A percentile compares a stretch with the other conserved stretches of the same genome.
Conservation (phyloP, 2,329 filamentous ascomycete species). For the Immersiporthe knoxdaviesiana region DNA sequence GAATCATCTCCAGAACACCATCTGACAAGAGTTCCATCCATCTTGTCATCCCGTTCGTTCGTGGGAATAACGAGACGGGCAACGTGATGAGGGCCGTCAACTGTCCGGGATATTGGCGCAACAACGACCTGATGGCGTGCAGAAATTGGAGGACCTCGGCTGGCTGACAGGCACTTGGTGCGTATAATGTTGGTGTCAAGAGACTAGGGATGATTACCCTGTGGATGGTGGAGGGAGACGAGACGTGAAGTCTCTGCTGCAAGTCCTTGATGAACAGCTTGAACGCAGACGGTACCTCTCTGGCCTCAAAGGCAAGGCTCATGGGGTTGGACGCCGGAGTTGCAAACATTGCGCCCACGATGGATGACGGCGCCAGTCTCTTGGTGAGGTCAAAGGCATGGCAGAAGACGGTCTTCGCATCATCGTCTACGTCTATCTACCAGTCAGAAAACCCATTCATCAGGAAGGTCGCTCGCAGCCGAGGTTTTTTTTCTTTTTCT, state of each 20-base stretch:
- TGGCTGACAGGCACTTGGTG: conserved; percentile 69
- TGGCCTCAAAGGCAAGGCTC: conserved; percentile 31
- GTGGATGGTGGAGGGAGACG: conserved; percentile 67
- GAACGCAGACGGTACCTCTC: conserved; percentile 56
- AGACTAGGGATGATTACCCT: conserved; percentile 83
- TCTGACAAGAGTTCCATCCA: conserved; percentile 88
- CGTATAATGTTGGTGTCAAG: conserved; percentile 84
- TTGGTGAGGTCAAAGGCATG: conserved; percentile 75
- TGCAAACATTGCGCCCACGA: conserved; percentile 54
- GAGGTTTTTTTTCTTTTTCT: conserved; percentile 22
- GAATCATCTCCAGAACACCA: conserved; percentile 80
- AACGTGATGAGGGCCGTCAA: conserved; percentile 76
- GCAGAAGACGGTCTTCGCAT: conserved; percentile 57
- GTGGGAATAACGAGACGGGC: conserved; percentile 78
- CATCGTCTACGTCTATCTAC: conserved; percentile 30
- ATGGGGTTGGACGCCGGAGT: conserved; percentile 54
- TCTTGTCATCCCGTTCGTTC: conserved; percentile 73
- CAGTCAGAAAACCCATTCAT: conserved; percentile 19
- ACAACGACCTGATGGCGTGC: conserved; percentile 74
- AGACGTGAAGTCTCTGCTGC: conserved; percentile 57
- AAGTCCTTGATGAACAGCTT: conserved; percentile 64
- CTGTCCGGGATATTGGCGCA: conserved; percentile 67
- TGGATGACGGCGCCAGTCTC: conserved; percentile 55
- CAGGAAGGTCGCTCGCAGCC: conserved; percentile 32
- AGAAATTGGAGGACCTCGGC: conserved; percentile 78